Evolutionary conservation across 2,329 filamentous ascomycete genomes (phyloP).

Genomic region (Fusarium buharicum): DNA sequence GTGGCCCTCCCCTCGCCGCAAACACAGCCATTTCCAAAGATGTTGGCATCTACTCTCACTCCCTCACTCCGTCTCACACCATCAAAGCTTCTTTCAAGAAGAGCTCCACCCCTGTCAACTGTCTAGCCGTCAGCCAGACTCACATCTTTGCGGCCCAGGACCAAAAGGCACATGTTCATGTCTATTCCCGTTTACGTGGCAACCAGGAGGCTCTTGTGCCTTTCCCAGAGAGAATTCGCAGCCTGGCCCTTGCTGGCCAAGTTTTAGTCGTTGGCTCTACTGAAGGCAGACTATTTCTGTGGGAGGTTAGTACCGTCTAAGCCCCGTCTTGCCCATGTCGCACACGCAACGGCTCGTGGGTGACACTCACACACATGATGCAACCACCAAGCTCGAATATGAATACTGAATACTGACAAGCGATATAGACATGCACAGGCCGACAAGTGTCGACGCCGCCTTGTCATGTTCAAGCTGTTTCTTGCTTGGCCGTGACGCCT

Average conservation of each 20-base stretch:
- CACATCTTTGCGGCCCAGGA: conserved; percentile 93
- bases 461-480: conserved; percentile 83
- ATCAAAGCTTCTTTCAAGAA: conserved; percentile 89
- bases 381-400: conserved; percentile 9
- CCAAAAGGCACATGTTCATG: conserved; percentile 91
- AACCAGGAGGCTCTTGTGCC: conserved; percentile 90
- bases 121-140: conserved; percentile 79
- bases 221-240: conserved; percentile 87
- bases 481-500: conserved; percentile 76
- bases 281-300: conserved; percentile 86
- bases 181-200: conserved; percentile 84
- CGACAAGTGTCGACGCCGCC: conserved; percentile 79
- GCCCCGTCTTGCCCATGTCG: conserved; percentile 15
- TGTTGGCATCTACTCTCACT: conserved; percentile 86
- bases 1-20: conserved; percentile 66
- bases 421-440: conserved; percentile 74
- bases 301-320: conserved; percentile 75
- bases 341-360: conserved; percentile 29
- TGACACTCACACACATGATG: conserved; percentile 17
- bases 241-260: conserved; percentile 76
- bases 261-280: conserved; percentile 83
- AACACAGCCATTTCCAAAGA: conserved; percentile 77
- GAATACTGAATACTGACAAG: conserved; percentile 37
- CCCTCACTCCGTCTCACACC: conserved; percentile 80
- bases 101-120: conserved; percentile 81